Conservation (phyloP, 805 yeast genomes). For the Kodamaea neixiangensis region DNA sequence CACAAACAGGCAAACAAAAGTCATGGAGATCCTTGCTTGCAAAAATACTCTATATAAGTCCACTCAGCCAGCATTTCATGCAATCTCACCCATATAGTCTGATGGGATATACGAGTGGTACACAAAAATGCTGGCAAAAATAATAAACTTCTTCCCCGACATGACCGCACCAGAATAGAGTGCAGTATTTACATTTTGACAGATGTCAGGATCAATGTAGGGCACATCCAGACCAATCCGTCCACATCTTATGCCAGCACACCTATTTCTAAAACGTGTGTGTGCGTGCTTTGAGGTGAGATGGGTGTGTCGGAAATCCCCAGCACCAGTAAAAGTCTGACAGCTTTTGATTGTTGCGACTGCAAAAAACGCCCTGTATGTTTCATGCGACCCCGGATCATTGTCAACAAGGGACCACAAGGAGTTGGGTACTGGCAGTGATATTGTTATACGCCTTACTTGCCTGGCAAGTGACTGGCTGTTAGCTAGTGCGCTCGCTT, state of each 20-base stretch:
- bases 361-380: background rate
- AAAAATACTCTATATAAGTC: background rate
- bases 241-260: background rate
- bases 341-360: too few relatives aligned
- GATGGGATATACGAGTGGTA: background rate
- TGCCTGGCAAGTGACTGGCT: background rate
- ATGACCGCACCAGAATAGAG: background rate
- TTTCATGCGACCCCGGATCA: background rate
- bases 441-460: background rate
- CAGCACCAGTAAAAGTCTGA: background rate
- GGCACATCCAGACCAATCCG: background rate
- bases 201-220: background rate
- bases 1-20: background rate
- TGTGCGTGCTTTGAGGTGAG: background rate
- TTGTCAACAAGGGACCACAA: background rate
- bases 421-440: background rate
- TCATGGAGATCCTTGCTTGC: background rate
- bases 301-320: background rate
- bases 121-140: background rate
- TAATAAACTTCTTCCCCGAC: background rate
- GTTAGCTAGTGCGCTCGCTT: background rate
- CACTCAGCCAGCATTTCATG: background rate
- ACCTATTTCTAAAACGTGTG: background rate
- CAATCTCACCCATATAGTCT: background rate
- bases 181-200: background rate